A percentile compares a stretch with the other conserved stretches of the same genome.
Evolutionary conservation across 2,329 filamentous ascomycete genomes (phyloP).

Genomic region (Epicoccum sorghinum): DNA sequence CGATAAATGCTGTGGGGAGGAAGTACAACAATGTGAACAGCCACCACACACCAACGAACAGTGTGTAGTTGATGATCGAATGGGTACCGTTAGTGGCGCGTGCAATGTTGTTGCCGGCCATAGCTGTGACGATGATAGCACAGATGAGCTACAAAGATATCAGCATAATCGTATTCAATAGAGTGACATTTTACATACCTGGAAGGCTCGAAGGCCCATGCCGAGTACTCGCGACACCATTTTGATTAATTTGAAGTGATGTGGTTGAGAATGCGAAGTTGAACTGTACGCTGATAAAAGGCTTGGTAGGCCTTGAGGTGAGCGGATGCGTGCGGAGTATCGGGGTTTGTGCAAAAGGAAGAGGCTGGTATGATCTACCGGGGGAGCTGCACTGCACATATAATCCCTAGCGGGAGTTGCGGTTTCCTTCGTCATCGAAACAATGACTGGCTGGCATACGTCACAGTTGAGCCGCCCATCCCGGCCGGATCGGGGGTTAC

Average conservation of each 20-base stretch:
- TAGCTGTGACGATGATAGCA: constrained; percentile 64
- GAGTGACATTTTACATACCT: constrained; percentile 41
- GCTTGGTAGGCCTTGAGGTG: background rate
- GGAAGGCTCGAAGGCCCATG: constrained; percentile 49
- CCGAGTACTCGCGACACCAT: constrained; percentile 52
- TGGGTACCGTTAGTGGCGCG: constrained; percentile 60
- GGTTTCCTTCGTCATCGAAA: constrained; percentile 19
- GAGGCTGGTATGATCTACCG: constrained; percentile 13
- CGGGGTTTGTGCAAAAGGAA: constrained; percentile 1
- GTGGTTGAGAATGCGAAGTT: constrained; percentile 7
- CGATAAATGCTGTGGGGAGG: constrained; percentile 61
- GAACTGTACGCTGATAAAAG: constrained; percentile 7
- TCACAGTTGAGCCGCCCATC: constrained; percentile 10
- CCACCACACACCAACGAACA: constrained; percentile 71
- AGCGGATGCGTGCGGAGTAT: constrained; percentile 2
- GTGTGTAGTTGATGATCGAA: constrained; percentile 64
- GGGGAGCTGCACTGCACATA: constrained; percentile 18
- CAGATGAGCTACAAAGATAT: constrained; percentile 59
- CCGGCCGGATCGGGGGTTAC: constrained; percentile 11
- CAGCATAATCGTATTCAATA: background rate
- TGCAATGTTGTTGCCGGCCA: constrained; percentile 68
- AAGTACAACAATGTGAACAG: constrained; percentile 71
- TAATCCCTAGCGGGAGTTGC: constrained; percentile 15
- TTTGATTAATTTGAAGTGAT: constrained; percentile 17
- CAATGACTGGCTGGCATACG: constrained; percentile 12